Percentiles rank a stretch among this genome's conserved stretches.
Conservation (phyloP, 768 basidiomycete species). For the Mycena galopus region DNA sequence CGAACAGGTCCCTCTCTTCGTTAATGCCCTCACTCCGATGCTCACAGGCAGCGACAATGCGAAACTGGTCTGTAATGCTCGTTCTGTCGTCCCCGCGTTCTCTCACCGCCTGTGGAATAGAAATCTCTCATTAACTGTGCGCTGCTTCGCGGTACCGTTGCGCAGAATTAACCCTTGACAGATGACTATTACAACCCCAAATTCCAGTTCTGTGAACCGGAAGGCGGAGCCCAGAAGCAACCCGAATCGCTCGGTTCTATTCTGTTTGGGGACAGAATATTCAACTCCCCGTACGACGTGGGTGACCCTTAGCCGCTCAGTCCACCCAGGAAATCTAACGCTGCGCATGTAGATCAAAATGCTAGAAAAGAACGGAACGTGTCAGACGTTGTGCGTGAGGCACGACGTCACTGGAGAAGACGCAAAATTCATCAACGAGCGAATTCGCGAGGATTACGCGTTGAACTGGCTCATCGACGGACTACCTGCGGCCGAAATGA, state of each 20-base stretch:
- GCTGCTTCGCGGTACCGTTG: conserved; percentile 35
- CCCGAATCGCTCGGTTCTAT: conserved; percentile 93
- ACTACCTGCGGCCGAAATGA: conserved; percentile 94
- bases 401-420: conserved; percentile 73
- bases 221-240: conserved; percentile 76
- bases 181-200: conserved; percentile 94
- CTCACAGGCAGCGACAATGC: conserved; percentile 73
- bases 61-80: conserved; percentile 71
- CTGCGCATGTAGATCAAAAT: conserved; percentile 80
- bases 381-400: conserved; percentile 78
- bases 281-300: conserved; percentile 90
- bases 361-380: conserved; percentile 81
- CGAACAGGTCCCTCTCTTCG: conserved; percentile 83
- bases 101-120: conserved; percentile 51
- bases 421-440: conserved; percentile 90
- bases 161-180: conserved; percentile 44
- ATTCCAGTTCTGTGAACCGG: conserved; percentile 89
- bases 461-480: conserved; percentile 97
- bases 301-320: conserved; percentile 41
- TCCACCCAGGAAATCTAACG: conserved; percentile 11
- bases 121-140: conserved; percentile 93
- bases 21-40: conserved; percentile 93
- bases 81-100: neutral
- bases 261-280: conserved; percentile 96
- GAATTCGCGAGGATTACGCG: conserved; percentile 92